A percentile compares a stretch with the other conserved stretches of the same genome.
Evolutionary conservation across 2,329 filamentous ascomycete genomes (phyloP).

Genomic region (Pyrenochaeta sp.): DNA sequence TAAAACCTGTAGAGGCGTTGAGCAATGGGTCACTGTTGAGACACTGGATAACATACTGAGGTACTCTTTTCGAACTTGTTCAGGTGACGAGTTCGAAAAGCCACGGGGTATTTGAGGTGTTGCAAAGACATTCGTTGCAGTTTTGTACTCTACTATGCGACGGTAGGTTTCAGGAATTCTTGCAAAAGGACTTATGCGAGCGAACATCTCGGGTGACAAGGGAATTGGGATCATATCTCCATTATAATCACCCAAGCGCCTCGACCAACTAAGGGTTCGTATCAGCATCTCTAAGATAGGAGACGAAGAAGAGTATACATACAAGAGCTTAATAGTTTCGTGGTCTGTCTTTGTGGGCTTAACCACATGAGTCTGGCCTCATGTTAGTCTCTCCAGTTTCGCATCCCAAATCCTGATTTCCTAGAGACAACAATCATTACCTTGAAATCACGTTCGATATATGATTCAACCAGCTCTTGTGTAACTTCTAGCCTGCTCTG

Average conservation of each 20-base stretch:
- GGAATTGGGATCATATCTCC: constrained; percentile 12
- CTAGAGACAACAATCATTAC: neutral
- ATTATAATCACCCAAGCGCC: constrained; percentile 2
- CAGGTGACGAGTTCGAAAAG: neutral
- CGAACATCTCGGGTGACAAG: constrained; percentile 2
- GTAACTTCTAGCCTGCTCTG: neutral
- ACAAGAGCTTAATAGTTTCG: neutral
- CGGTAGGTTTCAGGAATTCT: constrained; percentile 10
- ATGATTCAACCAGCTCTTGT: neutral
- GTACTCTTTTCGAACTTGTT: constrained; percentile 5
- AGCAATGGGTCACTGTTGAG: neutral
- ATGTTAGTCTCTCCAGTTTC: neutral
- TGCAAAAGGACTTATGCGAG: constrained; percentile 18
- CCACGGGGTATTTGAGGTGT: constrained; percentile 4
- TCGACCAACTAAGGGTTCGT: constrained; percentile 6
- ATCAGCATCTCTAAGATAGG: neutral
- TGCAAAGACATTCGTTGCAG: constrained; percentile 6
- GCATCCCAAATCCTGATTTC: neutral
- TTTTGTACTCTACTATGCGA: constrained; percentile 4
- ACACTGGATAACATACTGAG: constrained; percentile 9
- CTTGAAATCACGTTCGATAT: constrained; percentile 11
- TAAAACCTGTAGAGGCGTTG: constrained; percentile 10
- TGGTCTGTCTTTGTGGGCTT: neutral
- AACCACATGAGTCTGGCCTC: neutral
- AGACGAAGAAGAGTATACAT: neutral